These are phyloP conservation scores for Hymenoscyphus scutula DNA, from an alignment of 2,329 filamentous ascomycete species.

Conservation along the genomic window DNA sequence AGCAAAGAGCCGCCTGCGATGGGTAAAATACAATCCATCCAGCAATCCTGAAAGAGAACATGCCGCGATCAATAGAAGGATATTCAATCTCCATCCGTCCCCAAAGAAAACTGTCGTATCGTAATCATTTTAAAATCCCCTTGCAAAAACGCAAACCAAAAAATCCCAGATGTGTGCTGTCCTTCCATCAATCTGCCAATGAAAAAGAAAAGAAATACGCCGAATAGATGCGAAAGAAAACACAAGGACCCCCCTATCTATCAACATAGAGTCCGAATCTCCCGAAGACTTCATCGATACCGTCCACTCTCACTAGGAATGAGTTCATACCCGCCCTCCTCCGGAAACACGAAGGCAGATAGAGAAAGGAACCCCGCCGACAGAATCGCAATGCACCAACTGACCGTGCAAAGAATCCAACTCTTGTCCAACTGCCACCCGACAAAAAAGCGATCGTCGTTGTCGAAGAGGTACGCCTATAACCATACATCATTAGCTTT, in stretches of 20 bases:
- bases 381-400: conserved; percentile 52
- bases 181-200: neutral
- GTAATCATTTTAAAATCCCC: neutral
- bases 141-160: neutral
- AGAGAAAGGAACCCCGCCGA: conserved; percentile 58
- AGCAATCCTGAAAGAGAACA: neutral
- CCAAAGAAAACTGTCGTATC: neutral
- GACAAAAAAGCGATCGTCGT: conserved; percentile 78
- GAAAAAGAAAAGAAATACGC: neutral
- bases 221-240: neutral
- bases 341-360: conserved; percentile 68
- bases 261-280: neutral
- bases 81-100: neutral
- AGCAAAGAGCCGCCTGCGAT: neutral
- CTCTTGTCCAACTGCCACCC: conserved; percentile 80
- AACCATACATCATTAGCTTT: conserved; percentile 10
- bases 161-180: conserved; percentile 1
- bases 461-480: conserved; percentile 78
- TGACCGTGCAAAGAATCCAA: conserved; percentile 67
- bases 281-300: neutral
- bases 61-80: neutral
- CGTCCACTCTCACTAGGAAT: conserved; percentile 47
- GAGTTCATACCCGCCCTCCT: conserved; percentile 84
- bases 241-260: neutral
- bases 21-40: neutral